Base-by-base conservation (phyloP, 257 asterid genomes). In the Cynanchum wilfordii region DNA sequence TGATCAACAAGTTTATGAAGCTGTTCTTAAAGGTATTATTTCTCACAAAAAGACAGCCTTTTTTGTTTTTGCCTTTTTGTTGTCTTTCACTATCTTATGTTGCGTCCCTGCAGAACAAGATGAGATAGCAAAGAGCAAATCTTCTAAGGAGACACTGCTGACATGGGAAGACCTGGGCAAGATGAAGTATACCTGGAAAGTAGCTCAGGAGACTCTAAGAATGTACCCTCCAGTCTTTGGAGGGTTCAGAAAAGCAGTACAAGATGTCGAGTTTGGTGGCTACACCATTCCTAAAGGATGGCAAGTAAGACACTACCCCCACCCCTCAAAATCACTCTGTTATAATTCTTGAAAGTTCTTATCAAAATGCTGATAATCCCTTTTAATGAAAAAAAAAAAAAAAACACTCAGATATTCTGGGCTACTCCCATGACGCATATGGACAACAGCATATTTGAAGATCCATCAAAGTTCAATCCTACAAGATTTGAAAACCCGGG, bases 161-260 rank as follows among this genome's bases (percentile, higher is more conserved):
- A 86, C 89, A 65, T 87, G 97, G 97, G 88, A 87, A 76, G 92
- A 89, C 83, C 86, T 90, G 30, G 79, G 78, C 27, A 90, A 86
- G 79, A 90, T 89, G 94, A 86, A 86, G 82, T 84, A 82, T 74
- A 89, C 88, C 3, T 87, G 97, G 97, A 86, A 88, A 80, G 94
- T 87, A 73, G 92, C 89, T 1, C 77, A 86, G 87, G 97, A 91
- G 80, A 87, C 84, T 5, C 84, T 89, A 30, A 86, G 94, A 77
- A 20, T 77, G 44, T 74, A 82, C 74, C 92, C 96, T 62, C 93
- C 88, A 5, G 5, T 86, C 66, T 86, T 89, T 29, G 97, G 96
- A 77, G 92, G 88, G n/a, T 91, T 91, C 42, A 73, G 94, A 29
- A 84, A 81, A 81, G 60, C 92, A 0, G 67, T 80, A 66, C 84